A percentile compares a stretch with the other conserved stretches of the same genome.
phyloP scores from a whole-genome alignment of 768 basidiomycete genomes.

The Infundibulicybe gibba region DNA sequence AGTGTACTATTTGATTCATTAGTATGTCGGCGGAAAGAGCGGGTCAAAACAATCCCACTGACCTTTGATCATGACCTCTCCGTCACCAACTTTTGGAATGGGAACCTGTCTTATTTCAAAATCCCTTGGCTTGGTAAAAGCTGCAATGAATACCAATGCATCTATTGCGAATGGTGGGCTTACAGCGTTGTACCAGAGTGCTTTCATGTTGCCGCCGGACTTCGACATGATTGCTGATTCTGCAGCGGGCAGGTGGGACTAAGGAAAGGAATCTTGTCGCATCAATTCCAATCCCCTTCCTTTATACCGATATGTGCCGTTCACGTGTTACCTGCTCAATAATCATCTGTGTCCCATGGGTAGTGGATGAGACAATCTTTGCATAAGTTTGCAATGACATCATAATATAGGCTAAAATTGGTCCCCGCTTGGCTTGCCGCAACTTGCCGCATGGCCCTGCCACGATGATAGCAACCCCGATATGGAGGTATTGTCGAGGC shows the following conservation, averaged over 20 bases:
- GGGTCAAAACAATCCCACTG: neutral
- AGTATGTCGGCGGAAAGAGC: neutral
- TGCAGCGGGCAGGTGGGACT: neutral
- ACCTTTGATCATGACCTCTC: slow-evolving; percentile 77
- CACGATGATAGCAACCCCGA: too few species aligned
- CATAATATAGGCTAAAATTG: too few species aligned
- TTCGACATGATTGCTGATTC: slow-evolving; percentile 35
- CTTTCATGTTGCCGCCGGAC: slow-evolving; percentile 51
- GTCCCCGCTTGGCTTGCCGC: too few species aligned
- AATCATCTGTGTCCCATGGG: too few species aligned
- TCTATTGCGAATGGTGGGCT: slow-evolving; percentile 8
- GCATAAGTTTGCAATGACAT: neutral
- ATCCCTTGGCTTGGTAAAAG: slow-evolving; percentile 47
- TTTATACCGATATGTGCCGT: neutral
- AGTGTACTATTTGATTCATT: slow-evolving; percentile 27
- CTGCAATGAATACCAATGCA: slow-evolving; percentile 8
- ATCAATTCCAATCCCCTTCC: neutral
- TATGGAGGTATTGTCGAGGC: too few species aligned
- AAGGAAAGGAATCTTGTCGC: neutral
- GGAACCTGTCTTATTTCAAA: slow-evolving; percentile 69
- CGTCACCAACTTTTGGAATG: slow-evolving; percentile 59
- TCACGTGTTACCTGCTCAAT: too few species aligned
- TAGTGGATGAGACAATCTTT: too few species aligned
- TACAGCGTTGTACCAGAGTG: slow-evolving; percentile 61
- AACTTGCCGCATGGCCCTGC: too few species aligned